Evolutionary conservation across 1,284 basidiomycete genomes (phyloP), one percentile per base, ranked within the genome.

Genomic region (Boletus subluridellus): DNA sequence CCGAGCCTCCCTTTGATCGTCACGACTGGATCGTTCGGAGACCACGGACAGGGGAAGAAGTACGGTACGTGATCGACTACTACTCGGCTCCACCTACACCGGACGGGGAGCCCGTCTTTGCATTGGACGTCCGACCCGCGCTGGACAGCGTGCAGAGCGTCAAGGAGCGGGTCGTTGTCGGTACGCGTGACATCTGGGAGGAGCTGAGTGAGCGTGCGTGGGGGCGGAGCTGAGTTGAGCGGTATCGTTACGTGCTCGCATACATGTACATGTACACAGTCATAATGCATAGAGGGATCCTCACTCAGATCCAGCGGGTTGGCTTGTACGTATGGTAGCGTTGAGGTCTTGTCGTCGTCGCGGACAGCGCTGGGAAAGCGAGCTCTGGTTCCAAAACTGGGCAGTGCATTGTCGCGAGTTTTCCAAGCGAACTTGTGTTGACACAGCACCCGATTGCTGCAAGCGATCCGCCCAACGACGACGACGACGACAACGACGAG

Each of bases 1-100:
- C 86, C 38, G 90, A 95, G 68, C 91, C 94, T 6, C 96, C 97
- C 1, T 99, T 99, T 69, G 96, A 99, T 73, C 87, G 96, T n/a
- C 97, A 99, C 73, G 96, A 99, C 78, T 99, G 97, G 97, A 77
- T 97, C 53, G 83, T 99, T 58, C 87, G 89, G 39, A 86, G 95
- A 52, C 84, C 84, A 38, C 77, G 78, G 57, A 86, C 82, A 7
- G 86, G 85, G 48, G 84, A 88, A 69, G 86, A 90, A 73, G 87
- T 94, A 51, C 90, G 94, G 70, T 97, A 98, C 75, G 90, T 98
- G 46, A 98, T 98, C 67, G 95, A 98, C 78, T 98, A 98, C 76
- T 98, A 98, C 74, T 90, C 90, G 52, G 93, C 92, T 0, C 90
- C 92, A 4, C 84, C 87, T 1, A 87, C 95, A 60, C 80, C 84